Evolutionary conservation across 306 rosid species (phyloP).

Genomic region (Acmispon strigosus): DNA sequence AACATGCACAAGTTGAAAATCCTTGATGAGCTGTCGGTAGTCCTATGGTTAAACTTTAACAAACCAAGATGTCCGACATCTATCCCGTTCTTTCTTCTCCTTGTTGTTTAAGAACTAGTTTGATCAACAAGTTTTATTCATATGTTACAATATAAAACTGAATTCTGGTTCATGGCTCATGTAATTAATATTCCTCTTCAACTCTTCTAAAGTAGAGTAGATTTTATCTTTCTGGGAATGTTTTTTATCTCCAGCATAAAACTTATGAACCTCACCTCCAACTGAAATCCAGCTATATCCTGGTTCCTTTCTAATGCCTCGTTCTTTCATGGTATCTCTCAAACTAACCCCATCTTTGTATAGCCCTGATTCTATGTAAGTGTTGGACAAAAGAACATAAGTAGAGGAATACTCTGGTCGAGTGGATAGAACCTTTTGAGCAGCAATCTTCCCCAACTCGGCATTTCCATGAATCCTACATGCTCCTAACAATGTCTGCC

Average conservation of each 20-base stretch:
- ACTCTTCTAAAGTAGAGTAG: slow-evolving; percentile 41
- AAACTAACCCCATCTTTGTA: slow-evolving; percentile 39
- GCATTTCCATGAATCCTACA: slow-evolving; percentile 66
- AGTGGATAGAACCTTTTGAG: slow-evolving; percentile 50
- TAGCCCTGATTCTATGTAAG: slow-evolving; percentile 49
- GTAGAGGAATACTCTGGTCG: slow-evolving; percentile 52
- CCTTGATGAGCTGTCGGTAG: neutral
- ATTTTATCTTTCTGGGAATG: slow-evolving; percentile 52
- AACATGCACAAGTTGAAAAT: too few species aligned
- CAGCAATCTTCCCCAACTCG: slow-evolving; percentile 54
- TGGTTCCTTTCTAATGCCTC: slow-evolving; percentile 61
- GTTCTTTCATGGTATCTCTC: slow-evolving; percentile 58
- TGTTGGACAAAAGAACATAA: slow-evolving; percentile 62
- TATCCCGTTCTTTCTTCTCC: neutral
- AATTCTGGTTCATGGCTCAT: slow-evolving; percentile 19
- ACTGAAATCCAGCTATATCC: slow-evolving; percentile 63
- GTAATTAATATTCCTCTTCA: slow-evolving; percentile 30
- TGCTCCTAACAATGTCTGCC: slow-evolving; percentile 77
- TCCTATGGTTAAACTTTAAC: neutral
- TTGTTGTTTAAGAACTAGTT: neutral
- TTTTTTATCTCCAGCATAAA: slow-evolving; percentile 57
- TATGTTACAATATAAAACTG: neutral
- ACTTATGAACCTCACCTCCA: slow-evolving; percentile 53
- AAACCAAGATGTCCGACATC: neutral
- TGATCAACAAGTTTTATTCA: neutral